phyloP scores from a whole-genome alignment of 2,329 filamentous ascomycete genomes.

The Exutisphaerella laricina region DNA sequence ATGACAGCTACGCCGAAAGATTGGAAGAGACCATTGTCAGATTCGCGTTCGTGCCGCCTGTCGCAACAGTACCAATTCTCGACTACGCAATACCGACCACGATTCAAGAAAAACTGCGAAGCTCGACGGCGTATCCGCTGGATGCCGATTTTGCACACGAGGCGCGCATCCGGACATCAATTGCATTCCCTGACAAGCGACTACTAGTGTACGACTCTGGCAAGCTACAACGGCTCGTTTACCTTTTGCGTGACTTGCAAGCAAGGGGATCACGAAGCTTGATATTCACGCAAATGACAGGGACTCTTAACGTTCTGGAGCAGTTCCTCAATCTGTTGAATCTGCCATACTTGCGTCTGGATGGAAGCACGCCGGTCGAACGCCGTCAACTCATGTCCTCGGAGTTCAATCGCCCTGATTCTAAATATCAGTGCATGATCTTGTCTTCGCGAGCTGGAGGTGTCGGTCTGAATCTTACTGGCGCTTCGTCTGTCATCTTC shows the following conservation, averaged over 20 bases:
- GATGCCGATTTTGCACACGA: slow-evolving; percentile 84
- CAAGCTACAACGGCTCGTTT: slow-evolving; percentile 86
- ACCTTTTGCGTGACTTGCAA: slow-evolving; percentile 78
- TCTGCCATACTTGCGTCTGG: slow-evolving; percentile 90
- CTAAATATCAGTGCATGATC: slow-evolving; percentile 90
- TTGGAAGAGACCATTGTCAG: slow-evolving; percentile 74
- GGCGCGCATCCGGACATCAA: slow-evolving; percentile 82
- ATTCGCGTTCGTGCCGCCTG: slow-evolving; percentile 88
- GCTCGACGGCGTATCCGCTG: slow-evolving; percentile 33
- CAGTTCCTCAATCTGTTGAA: slow-evolving; percentile 97
- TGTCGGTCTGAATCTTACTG: slow-evolving; percentile 91
- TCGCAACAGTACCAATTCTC: slow-evolving; percentile 61
- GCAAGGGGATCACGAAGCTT: slow-evolving; percentile 85
- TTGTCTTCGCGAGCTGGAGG: slow-evolving; percentile 91
- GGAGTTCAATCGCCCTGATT: slow-evolving; percentile 84
- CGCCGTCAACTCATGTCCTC: slow-evolving; percentile 93
- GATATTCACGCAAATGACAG: slow-evolving; percentile 99
- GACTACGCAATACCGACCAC: slow-evolving; percentile 22
- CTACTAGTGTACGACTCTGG: slow-evolving; percentile 98
- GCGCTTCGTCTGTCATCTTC: slow-evolving; percentile 96
- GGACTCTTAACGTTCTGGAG: slow-evolving; percentile 93
- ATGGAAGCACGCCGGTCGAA: slow-evolving; percentile 94
- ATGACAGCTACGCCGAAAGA: slow-evolving; percentile 65
- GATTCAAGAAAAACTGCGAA: slow-evolving; percentile 25
- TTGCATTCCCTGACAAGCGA: slow-evolving; percentile 93